Conservation (phyloP, 2,329 filamentous ascomycete genomes). For the Aspergillus sp. region DNA sequence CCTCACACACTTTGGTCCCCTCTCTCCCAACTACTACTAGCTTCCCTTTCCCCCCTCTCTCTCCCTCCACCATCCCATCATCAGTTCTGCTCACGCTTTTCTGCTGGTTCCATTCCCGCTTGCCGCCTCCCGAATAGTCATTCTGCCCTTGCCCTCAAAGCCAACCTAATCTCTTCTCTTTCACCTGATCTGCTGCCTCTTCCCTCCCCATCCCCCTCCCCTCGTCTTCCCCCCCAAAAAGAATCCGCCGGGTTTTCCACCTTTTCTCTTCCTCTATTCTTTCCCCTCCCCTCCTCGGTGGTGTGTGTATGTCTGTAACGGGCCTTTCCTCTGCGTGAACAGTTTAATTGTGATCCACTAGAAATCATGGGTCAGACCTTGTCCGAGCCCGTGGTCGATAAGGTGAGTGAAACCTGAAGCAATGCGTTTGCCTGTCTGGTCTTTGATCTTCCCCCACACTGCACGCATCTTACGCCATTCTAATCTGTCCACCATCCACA, state of each 20-base stretch:
- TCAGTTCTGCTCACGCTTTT: background rate
- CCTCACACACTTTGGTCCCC: background rate
- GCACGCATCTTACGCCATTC: conserved; percentile 25
- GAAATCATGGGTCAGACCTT: conserved; percentile 94
- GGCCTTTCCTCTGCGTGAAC: conserved; percentile 14
- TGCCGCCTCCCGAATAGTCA: conserved; percentile 22
- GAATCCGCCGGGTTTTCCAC: background rate
- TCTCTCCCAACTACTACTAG: background rate
- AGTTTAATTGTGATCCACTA: conserved; percentile 26
- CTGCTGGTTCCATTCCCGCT: conserved; percentile 18
- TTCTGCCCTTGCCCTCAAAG: conserved; percentile 24
- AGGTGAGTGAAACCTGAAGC: conserved; percentile 64
- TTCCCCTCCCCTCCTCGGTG: conserved; percentile 8
- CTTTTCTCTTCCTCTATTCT: background rate
- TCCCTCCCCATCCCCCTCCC: conserved; percentile 28
- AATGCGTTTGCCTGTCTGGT: conserved; percentile 29
- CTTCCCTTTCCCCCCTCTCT: conserved; percentile 9
- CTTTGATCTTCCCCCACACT: conserved; percentile 30
- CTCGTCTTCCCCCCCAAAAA: conserved; percentile 9
- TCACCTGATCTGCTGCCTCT: conserved; percentile 17
- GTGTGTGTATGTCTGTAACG: conserved; percentile 16
- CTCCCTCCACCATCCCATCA: background rate
- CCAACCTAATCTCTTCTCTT: conserved; percentile 18
- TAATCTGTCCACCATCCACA: conserved; percentile 12
- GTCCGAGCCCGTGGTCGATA: conserved; percentile 97